Percentiles rank a stretch among this genome's conserved stretches.
phyloP scores from a whole-genome alignment of 2,329 filamentous ascomycete species.

The Fusarium sp. region DNA sequence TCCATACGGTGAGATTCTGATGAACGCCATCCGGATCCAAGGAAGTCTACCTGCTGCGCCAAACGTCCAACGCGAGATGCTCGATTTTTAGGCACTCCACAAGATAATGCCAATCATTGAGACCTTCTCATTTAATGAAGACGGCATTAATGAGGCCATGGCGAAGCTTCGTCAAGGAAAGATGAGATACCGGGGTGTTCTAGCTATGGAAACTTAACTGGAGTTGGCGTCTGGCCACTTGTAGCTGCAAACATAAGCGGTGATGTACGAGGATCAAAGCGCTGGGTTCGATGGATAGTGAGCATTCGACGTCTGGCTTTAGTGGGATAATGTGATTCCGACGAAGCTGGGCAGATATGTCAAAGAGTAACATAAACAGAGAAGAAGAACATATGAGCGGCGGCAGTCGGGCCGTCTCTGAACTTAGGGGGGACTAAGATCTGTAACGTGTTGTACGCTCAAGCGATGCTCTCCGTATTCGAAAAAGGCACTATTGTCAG shows the following conservation, averaged over 20 bases:
- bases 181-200: not conserved
- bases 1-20: not conserved
- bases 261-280: not conserved
- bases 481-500: no score
- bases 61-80: not conserved
- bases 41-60: not conserved
- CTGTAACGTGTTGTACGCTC: no score
- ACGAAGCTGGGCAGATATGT: no score
- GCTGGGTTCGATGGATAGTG: not conserved
- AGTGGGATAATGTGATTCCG: no score
- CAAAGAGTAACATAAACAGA: no score
- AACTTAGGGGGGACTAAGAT: no score
- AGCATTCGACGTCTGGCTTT: no score
- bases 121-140: not conserved
- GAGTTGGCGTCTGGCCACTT: no score
- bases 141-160: not conserved
- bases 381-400: no score
- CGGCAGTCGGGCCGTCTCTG: no score
- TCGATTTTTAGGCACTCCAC: not conserved
- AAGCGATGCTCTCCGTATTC: no score
- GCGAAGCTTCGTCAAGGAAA: not conserved
- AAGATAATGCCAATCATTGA: not conserved
- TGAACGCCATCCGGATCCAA: not conserved
- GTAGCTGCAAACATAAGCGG: not conserved
- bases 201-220: not conserved